Base-by-base conservation (phyloP, 768 basidiomycete species). In the Naganishia antarctica region DNA sequence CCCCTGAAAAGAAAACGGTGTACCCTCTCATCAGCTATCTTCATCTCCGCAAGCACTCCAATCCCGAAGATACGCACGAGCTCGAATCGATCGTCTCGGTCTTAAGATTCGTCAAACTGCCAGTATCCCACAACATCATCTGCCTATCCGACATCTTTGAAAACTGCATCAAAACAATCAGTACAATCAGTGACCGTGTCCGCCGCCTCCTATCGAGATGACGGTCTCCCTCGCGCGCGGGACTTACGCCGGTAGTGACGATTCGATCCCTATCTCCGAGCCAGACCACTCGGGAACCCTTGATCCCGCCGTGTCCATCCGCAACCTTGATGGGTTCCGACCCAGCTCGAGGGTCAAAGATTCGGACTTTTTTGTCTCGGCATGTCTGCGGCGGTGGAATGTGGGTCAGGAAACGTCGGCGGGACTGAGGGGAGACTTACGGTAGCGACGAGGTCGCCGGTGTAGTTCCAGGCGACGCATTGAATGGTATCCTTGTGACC, bases 101-200 rank as follows among this genome's bases (percentile, higher is more conserved):
- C 80, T 91, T 93, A 68, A 92, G 70, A 74, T 84, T 91, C 43
- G 78, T 81, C 60, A 98, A 77, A 15, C 85, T 82, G 11, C 86
- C 84, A 1, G 89, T 84, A 74, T 98, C 92, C 94, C 93, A 99
- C 46, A 99, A 79, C 61, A 81, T 82, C 34, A 91, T 82, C 77
- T 99, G 91, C 9, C 94, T 83, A 76, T 99, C 94, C 50, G 89
- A 90, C 90, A 93, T 94, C 78, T 86, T 90, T 79, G 89, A 91
- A 79, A 98, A 98, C 76, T 78, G 58, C 12, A 50, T 13, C 48
- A 37, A 15, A n/a, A 47, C 16, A n/a, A n/a, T n/a, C n/a, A n/a
- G n/a, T n/a, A n/a, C 12, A 37, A 44, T 47, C 34, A 12, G 26
- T 41, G 18, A 37, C 9, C n/a, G n/a, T n/a, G n/a, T n/a, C n/a